These are phyloP conservation scores for Cytospora piceae DNA, from an alignment of 2,329 filamentous ascomycete genomes.

Conservation along the genomic window DNA sequence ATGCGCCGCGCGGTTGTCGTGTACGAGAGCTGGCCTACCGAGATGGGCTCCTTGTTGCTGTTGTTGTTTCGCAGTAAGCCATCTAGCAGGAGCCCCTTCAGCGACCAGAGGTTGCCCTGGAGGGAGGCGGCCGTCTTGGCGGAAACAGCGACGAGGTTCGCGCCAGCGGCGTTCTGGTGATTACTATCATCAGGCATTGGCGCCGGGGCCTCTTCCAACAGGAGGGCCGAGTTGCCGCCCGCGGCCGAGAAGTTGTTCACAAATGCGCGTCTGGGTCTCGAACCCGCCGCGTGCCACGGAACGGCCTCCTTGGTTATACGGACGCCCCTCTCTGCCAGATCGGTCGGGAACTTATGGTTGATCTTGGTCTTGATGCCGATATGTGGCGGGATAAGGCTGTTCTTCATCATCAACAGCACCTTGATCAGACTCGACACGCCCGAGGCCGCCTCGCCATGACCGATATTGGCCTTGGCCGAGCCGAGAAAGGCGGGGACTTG, in stretches of 20 bases:
- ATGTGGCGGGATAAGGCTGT: slow-evolving; percentile 49
- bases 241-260: slow-evolving; percentile 74
- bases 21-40: slow-evolving; percentile 62
- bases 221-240: slow-evolving; percentile 71
- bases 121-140: slow-evolving; percentile 59
- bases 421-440: slow-evolving; percentile 44
- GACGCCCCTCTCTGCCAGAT: background rate
- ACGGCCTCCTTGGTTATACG: slow-evolving; percentile 53
- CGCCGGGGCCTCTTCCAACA: slow-evolving; percentile 65
- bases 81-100: slow-evolving; percentile 54
- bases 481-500: too few species aligned
- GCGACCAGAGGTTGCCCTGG: slow-evolving; percentile 55
- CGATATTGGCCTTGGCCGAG: slow-evolving; percentile 46
- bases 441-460: slow-evolving; percentile 47
- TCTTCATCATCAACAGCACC: slow-evolving; percentile 47
- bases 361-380: slow-evolving; percentile 50
- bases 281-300: slow-evolving; percentile 50
- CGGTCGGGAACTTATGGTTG: slow-evolving; percentile 33
- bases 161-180: too few species aligned
- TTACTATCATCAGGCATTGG: slow-evolving; percentile 44
- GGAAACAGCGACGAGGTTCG: slow-evolving; percentile 62
- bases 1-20: slow-evolving; percentile 69
- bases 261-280: slow-evolving; percentile 50
- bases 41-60: too few species aligned
- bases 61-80: too few species aligned